Base-by-base conservation (phyloP, 352 stramenopile species). In the Saprolegnia parasitica region DNA sequence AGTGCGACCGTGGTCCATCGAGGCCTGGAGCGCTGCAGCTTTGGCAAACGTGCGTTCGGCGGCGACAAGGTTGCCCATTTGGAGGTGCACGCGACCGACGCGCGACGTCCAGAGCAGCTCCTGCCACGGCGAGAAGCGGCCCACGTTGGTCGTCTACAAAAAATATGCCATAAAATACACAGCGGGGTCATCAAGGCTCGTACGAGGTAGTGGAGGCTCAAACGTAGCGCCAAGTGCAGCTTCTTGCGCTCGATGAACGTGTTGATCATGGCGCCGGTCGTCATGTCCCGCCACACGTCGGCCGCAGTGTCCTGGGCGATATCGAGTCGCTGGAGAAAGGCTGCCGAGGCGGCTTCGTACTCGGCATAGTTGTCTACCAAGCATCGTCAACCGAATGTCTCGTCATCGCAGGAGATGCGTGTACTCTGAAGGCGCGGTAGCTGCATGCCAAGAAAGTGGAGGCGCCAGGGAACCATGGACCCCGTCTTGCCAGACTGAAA, bases 41-140 rank as follows among this genome's bases (percentile, higher is more conserved):
- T 84, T 67, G 1, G 72, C 55, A 63, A 91, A 91, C 24, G 91
- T 39, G 29, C 81, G 80, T 61, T 91, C 81, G 9, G 81, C 82
- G 20, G 65, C 76, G 11, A 42, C 54, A 8, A 93, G 61, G 56
- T 93, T 80, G 26, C 85, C 85, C 77, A 93, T 89, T 39, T 93
- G 83, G 47, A 93, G 65, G 65, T 86, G 76, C 23, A 91, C 75
- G n/a, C 85, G 81, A 9, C 85, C 83, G 42, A 93, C 62, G 0
- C 85, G 83, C 23, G 83, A 91, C 58, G 86, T 40, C 58, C 80
- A 56, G 4, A 72, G 21, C 40, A 66, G n/a, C 32, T 32, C 45
- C 5, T 70, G 50, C 21, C 46, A 37, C 15, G 46, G 20, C 13
- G 52, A 42, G 13, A 16, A 60, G 13, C 24, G 24, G 10, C 13